These are phyloP conservation scores for Sporothrix variecibatus DNA, from an alignment of 2,329 filamentous ascomycete species.

Conservation along the genomic window DNA sequence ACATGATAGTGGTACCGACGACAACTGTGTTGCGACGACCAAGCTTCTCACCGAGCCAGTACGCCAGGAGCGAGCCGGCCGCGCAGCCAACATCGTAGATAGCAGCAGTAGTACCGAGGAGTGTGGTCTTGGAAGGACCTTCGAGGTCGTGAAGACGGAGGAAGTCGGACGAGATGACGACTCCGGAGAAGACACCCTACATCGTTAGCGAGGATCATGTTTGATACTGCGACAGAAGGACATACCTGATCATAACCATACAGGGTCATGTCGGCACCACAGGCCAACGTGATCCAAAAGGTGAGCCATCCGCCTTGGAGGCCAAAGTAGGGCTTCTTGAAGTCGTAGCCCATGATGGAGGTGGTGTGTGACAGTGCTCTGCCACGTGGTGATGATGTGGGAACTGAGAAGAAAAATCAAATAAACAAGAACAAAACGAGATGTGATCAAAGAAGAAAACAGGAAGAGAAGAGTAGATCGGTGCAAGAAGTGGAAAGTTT, in stretches of 20 bases:
- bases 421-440: no score
- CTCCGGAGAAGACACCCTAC: constrained; percentile 10
- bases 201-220: neutral
- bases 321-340: constrained; percentile 14
- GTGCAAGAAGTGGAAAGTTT: neutral
- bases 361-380: neutral
- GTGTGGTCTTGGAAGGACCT: constrained; percentile 4
- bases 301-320: constrained; percentile 14
- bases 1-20: constrained; percentile 45
- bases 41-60: constrained; percentile 44
- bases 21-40: constrained; percentile 47
- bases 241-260: constrained; percentile 18
- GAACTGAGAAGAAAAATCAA: neutral
- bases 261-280: constrained; percentile 8
- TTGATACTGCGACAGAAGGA: no score
- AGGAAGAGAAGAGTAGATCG: neutral
- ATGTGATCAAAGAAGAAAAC: neutral
- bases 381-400: neutral
- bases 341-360: neutral
- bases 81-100: constrained; percentile 40
- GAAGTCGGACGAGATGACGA: constrained; percentile 15
- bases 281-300: constrained; percentile 16
- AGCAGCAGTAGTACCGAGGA: constrained; percentile 34
- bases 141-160: constrained; percentile 10
- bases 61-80: constrained; percentile 35